Conservation (phyloP, 345 rosid species). For the Camelina hispida region DNA sequence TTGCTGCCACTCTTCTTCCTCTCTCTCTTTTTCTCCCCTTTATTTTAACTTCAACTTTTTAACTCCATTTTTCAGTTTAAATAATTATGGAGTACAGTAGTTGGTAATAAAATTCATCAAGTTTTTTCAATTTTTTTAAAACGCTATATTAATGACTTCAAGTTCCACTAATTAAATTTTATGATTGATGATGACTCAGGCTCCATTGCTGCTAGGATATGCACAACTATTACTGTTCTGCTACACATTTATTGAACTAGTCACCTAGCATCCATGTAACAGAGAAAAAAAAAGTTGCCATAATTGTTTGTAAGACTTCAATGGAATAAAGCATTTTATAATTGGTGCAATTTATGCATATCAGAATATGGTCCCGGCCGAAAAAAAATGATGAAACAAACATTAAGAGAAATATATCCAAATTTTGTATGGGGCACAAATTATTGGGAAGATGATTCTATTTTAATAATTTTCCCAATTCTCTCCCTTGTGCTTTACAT, state of each 20-base stretch:
- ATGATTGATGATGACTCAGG: slow-evolving; percentile 30
- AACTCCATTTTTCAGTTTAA: not conserved
- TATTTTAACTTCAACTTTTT: not conserved
- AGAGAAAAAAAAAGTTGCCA: not conserved
- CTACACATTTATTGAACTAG: slow-evolving; percentile 15
- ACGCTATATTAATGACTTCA: not conserved
- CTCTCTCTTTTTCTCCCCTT: not conserved
- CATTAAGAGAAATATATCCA: slow-evolving; percentile 10
- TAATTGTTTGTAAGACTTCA: not conserved
- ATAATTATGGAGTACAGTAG: too few relatives aligned
- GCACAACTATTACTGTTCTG: slow-evolving; percentile 18
- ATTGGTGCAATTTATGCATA: slow-evolving; percentile 20
- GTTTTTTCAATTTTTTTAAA: too few relatives aligned
- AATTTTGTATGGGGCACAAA: slow-evolving; percentile 11
- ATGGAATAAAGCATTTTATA: slow-evolving; percentile 33
- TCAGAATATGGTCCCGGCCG: slow-evolving; percentile 26
- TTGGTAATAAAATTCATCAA: too few relatives aligned
- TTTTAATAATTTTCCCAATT: not conserved
- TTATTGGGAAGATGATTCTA: slow-evolving; percentile 27
- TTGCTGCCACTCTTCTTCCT: not conserved
- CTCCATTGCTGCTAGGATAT: slow-evolving; percentile 25
- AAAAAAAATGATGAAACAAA: slow-evolving; percentile 17
- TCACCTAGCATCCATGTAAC: slow-evolving; percentile 13
- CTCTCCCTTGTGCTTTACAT: slow-evolving; percentile 7
- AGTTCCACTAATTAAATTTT: slow-evolving; percentile 3